Base-by-base conservation (phyloP, 2,329 filamentous ascomycete species). In the Penicillium rolfsii region DNA sequence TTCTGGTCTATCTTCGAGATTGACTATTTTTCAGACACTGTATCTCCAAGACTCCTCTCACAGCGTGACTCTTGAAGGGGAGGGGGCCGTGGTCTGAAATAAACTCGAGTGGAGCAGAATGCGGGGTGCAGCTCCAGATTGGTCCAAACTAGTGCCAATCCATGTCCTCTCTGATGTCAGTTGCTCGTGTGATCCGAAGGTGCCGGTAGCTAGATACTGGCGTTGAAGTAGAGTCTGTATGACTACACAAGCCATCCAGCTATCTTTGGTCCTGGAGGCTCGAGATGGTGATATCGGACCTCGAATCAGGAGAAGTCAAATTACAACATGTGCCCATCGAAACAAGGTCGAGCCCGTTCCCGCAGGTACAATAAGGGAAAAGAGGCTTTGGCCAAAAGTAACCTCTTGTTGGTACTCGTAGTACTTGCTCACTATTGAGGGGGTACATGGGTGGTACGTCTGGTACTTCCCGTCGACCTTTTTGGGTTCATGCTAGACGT, bases 111-210 rank as follows among this genome's bases (percentile, higher is more conserved):
- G 64, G 64, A 66, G 63, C 41, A 63, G 66, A 75, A 74, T 75
- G 73, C 73, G 73, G 73, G 73, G 73, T 75, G 73, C 73, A 74
- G 71, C 67, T 59, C 70, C 68, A 68, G 66, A 69, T 63, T 73
- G 68, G 65, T 36, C 36, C 38, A 30, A 50, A 49, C 50, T 50
- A 35, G 50, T 36, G 40, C 28, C 49, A 28, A 49, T 38, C 35
- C 52, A 41, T 46, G 36, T 14, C 60, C 49, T 56, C 67, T 33
- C 50, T 70, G 67, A 74, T 72, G 71, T 73, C 72, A 74, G 64
- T 58, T 65, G 63, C 67, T 71, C 67, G 71, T 66, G 66, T 72
- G 66, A 73, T 73, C 72, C 71, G 71, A 64, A 60, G 50, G 30
- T 64, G 61, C 69, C 71, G 71, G 40, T 41, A 41, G 40, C 19